phyloP scores from a whole-genome alignment of 2,329 filamentous ascomycete species.

The Cordyceps tenuipes region DNA sequence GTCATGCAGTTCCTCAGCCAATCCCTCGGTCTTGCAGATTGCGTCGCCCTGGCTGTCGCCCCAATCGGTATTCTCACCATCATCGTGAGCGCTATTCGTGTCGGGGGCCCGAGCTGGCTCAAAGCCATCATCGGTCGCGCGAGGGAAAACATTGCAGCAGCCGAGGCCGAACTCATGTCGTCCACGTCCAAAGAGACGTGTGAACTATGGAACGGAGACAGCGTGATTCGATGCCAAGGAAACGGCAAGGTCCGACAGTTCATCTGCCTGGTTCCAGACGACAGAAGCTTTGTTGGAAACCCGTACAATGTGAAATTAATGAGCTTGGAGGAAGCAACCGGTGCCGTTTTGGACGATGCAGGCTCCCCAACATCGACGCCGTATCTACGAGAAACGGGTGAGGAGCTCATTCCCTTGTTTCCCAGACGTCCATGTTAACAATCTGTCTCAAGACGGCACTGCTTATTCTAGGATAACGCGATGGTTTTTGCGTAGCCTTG shows the following conservation, averaged over 20 bases:
- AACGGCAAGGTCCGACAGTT: conserved; percentile 14
- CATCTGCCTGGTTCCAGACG: conserved; percentile 11
- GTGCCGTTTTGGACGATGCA: no score
- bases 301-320: conserved; percentile 10
- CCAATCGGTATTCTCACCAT: conserved; percentile 38
- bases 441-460: no score
- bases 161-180: conserved; percentile 35
- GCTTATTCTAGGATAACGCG: no score
- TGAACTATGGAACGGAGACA: conserved; percentile 35
- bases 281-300: not conserved
- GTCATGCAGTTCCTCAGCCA: conserved; percentile 41
- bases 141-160: conserved; percentile 31
- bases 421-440: no score
- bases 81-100: conserved; percentile 35
- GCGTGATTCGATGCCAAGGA: conserved; percentile 22
- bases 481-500: no score
- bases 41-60: conserved; percentile 37
- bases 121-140: conserved; percentile 37
- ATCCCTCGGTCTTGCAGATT: conserved; percentile 31
- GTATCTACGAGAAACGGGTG: no score
- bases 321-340: not conserved
- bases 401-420: no score
- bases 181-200: conserved; percentile 37
- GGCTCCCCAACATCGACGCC: no score
- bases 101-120: conserved; percentile 33